Evolutionary conservation across 345 rosid species (phyloP).

Genomic region (Citrus sp.): DNA sequence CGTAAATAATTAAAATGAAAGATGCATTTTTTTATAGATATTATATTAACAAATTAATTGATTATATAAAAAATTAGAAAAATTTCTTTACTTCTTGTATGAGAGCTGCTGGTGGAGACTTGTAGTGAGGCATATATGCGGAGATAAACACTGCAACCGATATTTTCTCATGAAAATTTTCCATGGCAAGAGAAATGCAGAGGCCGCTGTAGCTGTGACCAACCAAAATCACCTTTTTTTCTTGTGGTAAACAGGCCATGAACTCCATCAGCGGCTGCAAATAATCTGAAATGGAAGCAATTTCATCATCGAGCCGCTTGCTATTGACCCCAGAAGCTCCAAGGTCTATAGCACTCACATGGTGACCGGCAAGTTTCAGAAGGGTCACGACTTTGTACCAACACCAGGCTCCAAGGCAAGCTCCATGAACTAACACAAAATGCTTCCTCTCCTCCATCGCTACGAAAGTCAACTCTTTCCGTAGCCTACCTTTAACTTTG

Average conservation of each 20-base stretch:
- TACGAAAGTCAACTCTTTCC: not conserved
- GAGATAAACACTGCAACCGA: conserved; percentile 42
- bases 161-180: conserved; percentile 45
- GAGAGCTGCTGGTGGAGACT: conserved; percentile 21
- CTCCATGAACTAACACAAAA: conserved; percentile 62
- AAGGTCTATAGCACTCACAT: conserved; percentile 52
- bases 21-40: no score
- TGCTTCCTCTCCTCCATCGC: conserved; percentile 23
- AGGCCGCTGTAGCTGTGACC: conserved; percentile 65
- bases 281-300: conserved; percentile 35
- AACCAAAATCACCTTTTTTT: conserved; percentile 46
- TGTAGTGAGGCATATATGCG: conserved; percentile 49
- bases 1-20: no score
- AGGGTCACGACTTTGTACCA: conserved; percentile 53
- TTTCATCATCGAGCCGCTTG: conserved; percentile 29
- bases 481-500: not conserved
- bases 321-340: conserved; percentile 39
- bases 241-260: conserved; percentile 39
- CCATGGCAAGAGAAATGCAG: conserved; percentile 47
- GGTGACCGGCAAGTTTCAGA: conserved; percentile 45
- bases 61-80: no score
- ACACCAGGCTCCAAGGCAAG: conserved; percentile 64
- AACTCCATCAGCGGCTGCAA: conserved; percentile 51
- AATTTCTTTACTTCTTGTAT: conserved; percentile 10
- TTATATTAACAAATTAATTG: no score